Evolutionary conservation across 2,329 filamentous ascomycete species (phyloP).

Genomic region (Alternaria arborescens): DNA sequence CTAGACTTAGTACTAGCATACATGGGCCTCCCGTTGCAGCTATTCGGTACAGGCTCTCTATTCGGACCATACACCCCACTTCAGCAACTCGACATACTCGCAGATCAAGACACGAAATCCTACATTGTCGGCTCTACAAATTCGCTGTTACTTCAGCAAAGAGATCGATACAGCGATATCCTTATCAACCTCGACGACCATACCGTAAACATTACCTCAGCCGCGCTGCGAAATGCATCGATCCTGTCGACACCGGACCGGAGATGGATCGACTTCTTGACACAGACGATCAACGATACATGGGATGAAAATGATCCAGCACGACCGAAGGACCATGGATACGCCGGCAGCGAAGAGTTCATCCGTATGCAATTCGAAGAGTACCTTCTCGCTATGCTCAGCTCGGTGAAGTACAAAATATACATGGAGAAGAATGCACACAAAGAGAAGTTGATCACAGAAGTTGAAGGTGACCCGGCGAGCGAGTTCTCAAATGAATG

Average conservation of each 20-base stretch:
- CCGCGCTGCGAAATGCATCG: constrained; percentile 78
- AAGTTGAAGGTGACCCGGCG: constrained; percentile 80
- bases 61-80: constrained; percentile 97
- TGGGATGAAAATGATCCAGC: constrained; percentile 93
- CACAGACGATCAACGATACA: constrained; percentile 91
- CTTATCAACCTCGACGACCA: constrained; percentile 95
- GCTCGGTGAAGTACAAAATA: constrained; percentile 84
- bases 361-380: constrained; percentile 97
- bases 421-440: constrained; percentile 56
- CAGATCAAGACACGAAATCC: constrained; percentile 93
- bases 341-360: constrained; percentile 95
- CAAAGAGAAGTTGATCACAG: constrained; percentile 69
- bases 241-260: constrained; percentile 85
- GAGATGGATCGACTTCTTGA: constrained; percentile 95
- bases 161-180: constrained; percentile 94
- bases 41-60: constrained; percentile 95
- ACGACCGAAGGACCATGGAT: constrained; percentile 92
- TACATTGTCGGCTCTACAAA: constrained; percentile 98
- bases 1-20: constrained; percentile 74
- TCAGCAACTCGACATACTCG: constrained; percentile 92
- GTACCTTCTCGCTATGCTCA: constrained; percentile 88
- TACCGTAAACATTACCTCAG: constrained; percentile 82
- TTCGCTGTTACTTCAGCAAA: constrained; percentile 90
- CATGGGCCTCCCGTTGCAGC: constrained; percentile 92
- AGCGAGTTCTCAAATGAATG: constrained; percentile 85